Evolutionary conservation across 805 yeast species (phyloP).

Genomic region (Yamadazyma insecticola): DNA sequence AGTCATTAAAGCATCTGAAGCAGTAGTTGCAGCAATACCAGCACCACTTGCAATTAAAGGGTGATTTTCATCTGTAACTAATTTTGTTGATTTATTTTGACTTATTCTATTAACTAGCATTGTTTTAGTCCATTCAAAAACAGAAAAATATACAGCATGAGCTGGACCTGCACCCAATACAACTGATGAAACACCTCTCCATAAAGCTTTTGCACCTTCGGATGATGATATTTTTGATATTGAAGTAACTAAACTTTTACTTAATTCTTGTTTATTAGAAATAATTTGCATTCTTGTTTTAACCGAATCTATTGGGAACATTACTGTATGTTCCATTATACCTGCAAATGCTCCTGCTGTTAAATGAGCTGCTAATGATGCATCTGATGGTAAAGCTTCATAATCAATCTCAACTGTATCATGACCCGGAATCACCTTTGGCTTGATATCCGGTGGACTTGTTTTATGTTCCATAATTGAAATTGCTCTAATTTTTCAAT

Average conservation of each 20-base stretch:
- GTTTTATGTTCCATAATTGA: too few relatives aligned
- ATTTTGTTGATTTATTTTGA: constrained; percentile 25
- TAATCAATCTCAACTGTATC: constrained; percentile 68
- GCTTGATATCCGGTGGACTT: too few relatives aligned
- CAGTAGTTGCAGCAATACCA: constrained; percentile 89
- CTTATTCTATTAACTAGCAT: constrained; percentile 41
- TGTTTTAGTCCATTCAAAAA: constrained; percentile 78
- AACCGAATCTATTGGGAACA: constrained; percentile 96
- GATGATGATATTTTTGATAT: constrained; percentile 73
- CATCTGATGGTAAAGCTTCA: constrained; percentile 85
- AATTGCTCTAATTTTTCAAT: too few relatives aligned
- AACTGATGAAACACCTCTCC: constrained; percentile 93
- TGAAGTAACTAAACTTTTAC: constrained; percentile 54
- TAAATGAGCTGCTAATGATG: constrained; percentile 77
- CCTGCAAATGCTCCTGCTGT: constrained; percentile 99
- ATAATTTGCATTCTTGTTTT: constrained; percentile 89
- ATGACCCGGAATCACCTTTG: constrained; percentile 12
- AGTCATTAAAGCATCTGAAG: constrained; percentile 93
- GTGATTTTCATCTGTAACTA: constrained; percentile 62
- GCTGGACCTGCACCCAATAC: constrained; percentile 99
- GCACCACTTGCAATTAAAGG: constrained; percentile 82
- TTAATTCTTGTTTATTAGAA: constrained; percentile 13
- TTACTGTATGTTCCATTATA: constrained; percentile 94
- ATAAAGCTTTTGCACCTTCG: constrained; percentile 84
- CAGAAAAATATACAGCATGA: constrained; percentile 94